Percentiles rank a stretch among this genome's conserved stretches.
Conservation (phyloP, 73 alveolate genomes). For the Uronychia binucleata region DNA sequence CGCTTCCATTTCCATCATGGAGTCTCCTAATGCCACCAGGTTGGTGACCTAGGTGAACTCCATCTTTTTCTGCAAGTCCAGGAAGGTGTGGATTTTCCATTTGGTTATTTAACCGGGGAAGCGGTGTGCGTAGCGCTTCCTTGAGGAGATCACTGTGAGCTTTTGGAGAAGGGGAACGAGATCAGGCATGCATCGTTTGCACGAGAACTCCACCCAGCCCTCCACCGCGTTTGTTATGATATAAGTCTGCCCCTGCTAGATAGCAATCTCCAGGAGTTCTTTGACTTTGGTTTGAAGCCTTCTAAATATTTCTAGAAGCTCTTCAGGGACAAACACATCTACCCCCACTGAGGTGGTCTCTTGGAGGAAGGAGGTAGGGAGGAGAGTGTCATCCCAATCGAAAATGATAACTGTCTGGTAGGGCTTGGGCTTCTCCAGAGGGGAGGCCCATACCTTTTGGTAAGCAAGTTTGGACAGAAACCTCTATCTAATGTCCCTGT, state of each 20-base stretch:
- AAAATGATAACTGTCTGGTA: constrained; percentile 70
- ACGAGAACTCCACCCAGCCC: constrained; percentile 98
- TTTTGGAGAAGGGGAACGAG: constrained; percentile 59
- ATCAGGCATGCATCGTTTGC: constrained; percentile 73
- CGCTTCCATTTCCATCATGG: constrained; percentile 84
- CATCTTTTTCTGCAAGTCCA: constrained; percentile 73
- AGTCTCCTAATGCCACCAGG: constrained; percentile 78
- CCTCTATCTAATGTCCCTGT: not conserved
- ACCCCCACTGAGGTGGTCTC: constrained; percentile 10
- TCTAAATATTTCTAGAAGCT: constrained; percentile 37
- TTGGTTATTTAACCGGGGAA: constrained; percentile 81
- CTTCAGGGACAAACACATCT: constrained; percentile 8
- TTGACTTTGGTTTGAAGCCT: constrained; percentile 11
- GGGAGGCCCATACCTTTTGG: not conserved
- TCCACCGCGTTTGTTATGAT: constrained; percentile 97
- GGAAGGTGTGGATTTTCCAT: constrained; percentile 95
- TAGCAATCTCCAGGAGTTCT: constrained; percentile 1
- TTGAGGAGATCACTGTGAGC: constrained; percentile 80
- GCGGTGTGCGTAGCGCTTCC: constrained; percentile 88
- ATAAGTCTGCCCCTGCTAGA: constrained; percentile 69
- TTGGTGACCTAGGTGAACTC: constrained; percentile 65
- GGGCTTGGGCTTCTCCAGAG: too few relatives aligned
- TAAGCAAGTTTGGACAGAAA: not conserved
- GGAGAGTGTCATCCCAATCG: constrained; percentile 87
- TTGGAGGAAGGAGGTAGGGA: constrained; percentile 71